Evolutionary conservation across 2,329 filamentous ascomycete species (phyloP).

Genomic region (Pseudogymnoascus sp.): DNA sequence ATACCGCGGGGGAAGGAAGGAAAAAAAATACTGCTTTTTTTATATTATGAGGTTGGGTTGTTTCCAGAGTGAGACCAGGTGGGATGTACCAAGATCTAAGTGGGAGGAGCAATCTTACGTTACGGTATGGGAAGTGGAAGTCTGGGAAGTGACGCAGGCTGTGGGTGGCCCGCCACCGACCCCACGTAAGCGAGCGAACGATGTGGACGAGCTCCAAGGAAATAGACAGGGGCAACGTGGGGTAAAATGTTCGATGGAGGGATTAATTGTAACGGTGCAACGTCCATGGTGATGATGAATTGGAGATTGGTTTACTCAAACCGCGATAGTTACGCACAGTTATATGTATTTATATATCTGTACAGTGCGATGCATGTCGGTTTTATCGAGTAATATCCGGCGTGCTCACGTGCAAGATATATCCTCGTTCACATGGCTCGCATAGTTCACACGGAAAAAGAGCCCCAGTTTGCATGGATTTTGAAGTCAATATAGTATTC

Average conservation of each 20-base stretch:
- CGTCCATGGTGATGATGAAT: background rate
- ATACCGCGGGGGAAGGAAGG: background rate
- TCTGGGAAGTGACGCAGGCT: background rate
- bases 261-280: background rate
- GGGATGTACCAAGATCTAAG: background rate
- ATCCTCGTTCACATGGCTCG: background rate
- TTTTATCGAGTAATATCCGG: background rate
- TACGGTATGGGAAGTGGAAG: background rate
- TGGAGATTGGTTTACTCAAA: background rate
- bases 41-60: background rate
- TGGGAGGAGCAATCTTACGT: conserved; percentile 6
- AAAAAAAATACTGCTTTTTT: background rate
- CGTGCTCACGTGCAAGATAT: background rate
- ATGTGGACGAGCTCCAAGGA: background rate
- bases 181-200: background rate
- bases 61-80: background rate
- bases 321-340: background rate
- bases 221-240: background rate
- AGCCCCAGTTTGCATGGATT: background rate
- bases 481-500: background rate
- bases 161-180: background rate
- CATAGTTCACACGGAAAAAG: background rate
- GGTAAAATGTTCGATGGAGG: background rate
- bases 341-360: background rate
- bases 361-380: background rate